phyloP scores from a whole-genome alignment of 192 early-diverging fungal genomes.

The Backusella westeae region DNA sequence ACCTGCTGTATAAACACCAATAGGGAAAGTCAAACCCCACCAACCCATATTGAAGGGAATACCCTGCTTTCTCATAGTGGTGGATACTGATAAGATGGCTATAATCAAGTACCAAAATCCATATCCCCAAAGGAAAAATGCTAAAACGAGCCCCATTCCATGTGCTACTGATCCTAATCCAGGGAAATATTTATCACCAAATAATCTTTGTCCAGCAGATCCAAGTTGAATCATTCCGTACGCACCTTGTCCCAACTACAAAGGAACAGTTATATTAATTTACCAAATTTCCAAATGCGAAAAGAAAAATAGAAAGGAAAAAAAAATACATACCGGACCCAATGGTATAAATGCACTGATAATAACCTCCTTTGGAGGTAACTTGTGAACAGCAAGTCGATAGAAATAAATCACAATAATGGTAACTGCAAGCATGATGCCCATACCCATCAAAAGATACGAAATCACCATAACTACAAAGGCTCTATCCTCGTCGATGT shows the following conservation, averaged over 20 bases:
- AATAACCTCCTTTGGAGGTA: slow-evolving; percentile 49
- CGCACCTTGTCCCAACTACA: slow-evolving; percentile 27
- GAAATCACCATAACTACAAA: slow-evolving; percentile 37
- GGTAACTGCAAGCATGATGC: slow-evolving; percentile 40
- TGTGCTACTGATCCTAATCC: not conserved
- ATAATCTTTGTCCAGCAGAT: slow-evolving; percentile 15
- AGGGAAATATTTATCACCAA: slow-evolving; percentile 5
- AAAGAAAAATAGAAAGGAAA: slow-evolving; percentile 1
- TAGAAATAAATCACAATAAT: slow-evolving; percentile 46
- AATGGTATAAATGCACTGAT: slow-evolving; percentile 47
- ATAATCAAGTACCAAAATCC: slow-evolving; percentile 15
- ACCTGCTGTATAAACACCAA: slow-evolving; percentile 37
- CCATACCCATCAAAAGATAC: slow-evolving; percentile 48
- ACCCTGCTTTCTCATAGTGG: slow-evolving; percentile 11
- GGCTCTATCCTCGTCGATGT: slow-evolving; percentile 20
- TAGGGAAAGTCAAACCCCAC: slow-evolving; percentile 58
- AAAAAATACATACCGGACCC: slow-evolving; percentile 39
- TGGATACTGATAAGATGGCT: slow-evolving; percentile 36
- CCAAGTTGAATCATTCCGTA: slow-evolving; percentile 51
- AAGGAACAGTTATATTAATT: not conserved
- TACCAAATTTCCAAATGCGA: slow-evolving; percentile 1
- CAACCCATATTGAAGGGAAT: slow-evolving; percentile 56
- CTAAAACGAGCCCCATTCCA: not conserved
- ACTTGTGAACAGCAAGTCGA: slow-evolving; percentile 39
- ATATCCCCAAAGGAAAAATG: slow-evolving; percentile 10